Evolutionary conservation across 148 eudicot genomes (phyloP), one percentile per base, ranked within the genome.

Genomic region (Drosera capensis): DNA sequence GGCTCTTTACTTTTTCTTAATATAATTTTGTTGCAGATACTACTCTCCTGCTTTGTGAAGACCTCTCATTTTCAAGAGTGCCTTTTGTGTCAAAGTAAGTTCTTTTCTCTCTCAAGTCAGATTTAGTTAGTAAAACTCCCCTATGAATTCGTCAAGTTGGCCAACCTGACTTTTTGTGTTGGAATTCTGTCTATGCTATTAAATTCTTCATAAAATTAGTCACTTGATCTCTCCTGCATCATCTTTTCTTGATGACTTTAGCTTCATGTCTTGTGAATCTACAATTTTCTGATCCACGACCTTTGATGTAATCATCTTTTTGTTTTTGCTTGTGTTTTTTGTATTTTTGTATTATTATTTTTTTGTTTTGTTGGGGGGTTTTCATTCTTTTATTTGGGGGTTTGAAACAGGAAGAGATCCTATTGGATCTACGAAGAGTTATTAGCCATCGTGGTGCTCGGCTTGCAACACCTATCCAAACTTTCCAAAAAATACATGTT

Each of bases 401-500:
- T n/a, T n/a, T n/a, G 38, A 34, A 34, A 51, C 83, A 88, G 96
- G 96, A 88, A 71, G 75, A 66, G 58, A 71, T 88, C 51, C 44
- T 88, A 49, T 54, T 88, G 68, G 96, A 83, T 69, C 90, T 88
- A 54, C 78, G 83, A 25, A 71, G 86, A 54, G 94, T 88, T 23
- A 69, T 88, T 46, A 74, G 77, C 52, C 94, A 88, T 56, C 96
- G 83, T 55, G 56, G 77, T 16, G 96, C 86, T 30, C 77, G 86
- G 35, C 86, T 88, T 49, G 96, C 94, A 57, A 88, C 96, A 31
- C 96, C 96, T 20, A 74, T 88, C 22, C 94, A 92, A 30, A 79
- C 94, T 15, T 67, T 88, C 40, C 96, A 83, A 55, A 82, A 77
- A 55, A 50, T 70, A 38, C 75, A 64, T n/a, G 96, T 78, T 13